Base-by-base conservation (phyloP, 192 early-diverging fungal species). In the Mortierella alpina region DNA sequence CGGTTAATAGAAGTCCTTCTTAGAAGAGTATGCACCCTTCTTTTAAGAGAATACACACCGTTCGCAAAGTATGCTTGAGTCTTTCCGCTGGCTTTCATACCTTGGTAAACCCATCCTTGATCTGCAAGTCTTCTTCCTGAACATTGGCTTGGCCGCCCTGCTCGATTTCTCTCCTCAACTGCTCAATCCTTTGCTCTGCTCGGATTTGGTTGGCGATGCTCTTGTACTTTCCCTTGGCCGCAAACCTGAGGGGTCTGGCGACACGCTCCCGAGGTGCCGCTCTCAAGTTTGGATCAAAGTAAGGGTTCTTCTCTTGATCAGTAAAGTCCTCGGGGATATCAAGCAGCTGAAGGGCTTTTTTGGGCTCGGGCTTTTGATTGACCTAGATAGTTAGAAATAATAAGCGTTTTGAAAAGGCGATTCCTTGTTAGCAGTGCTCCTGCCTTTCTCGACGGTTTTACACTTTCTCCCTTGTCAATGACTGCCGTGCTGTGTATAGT, bases 241-340 rank as follows among this genome's bases (percentile, higher is more conserved):
- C 89, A 87, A 99, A 98, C 65, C 90, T 88, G 42, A 99, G 88
- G 57, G 59, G 64, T 67, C 86, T 88, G 66, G 57, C 83, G 50
- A 51, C 84, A 75, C 66, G 91, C 83, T 58, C 70, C 75, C 65
- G 72, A 44, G 63, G 84, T 55, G 17, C 83, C 44, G 74, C 78
- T 60, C 31, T 70, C 64, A 95, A 73, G 7, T 86, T 84, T 6
- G 95, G 88, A 74, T 97, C 94, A 83, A 86, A 95, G 74, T 98
- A 98, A 14, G 96, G 95, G 62, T 97, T 97, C 79, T 97, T 94
- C 7, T 85, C 78, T 0, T 93, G 87, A 67, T 96, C 93, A 9
- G 74, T 70, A 12, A 89, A 87, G 44, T 86, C 89, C 62, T 74
- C 82, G 67, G 77, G 73, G 64, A 75, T 68, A 51, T 72, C 86